phyloP scores from a whole-genome alignment of 805 yeast genomes.

The Metschnikowia orientalis region DNA sequence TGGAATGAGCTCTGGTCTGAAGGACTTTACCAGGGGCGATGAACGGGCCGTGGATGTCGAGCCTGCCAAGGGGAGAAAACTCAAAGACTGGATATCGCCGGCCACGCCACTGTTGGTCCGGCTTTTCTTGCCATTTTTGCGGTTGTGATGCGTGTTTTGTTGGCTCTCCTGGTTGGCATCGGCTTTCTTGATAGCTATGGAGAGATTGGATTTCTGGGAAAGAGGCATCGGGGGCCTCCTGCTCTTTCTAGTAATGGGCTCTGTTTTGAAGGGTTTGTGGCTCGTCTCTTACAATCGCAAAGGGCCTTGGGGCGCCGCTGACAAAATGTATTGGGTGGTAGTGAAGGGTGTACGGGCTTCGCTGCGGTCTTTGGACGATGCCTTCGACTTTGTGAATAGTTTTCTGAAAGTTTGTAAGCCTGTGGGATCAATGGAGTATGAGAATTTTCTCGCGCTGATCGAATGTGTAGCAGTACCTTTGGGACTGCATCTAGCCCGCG shows the following conservation, averaged over 20 bases:
- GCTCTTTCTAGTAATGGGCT: too few species aligned
- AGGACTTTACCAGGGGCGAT: constrained; percentile 30
- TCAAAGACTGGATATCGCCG: constrained; percentile 12
- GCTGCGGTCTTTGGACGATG: too few species aligned
- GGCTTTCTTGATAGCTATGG: constrained; percentile 43
- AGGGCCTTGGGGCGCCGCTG: too few species aligned
- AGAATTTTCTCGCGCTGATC: constrained; percentile 7
- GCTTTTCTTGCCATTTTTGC: constrained; percentile 7
- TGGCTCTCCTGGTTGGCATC: constrained; percentile 24
- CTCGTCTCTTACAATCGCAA: too few species aligned
- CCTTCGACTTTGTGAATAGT: too few species aligned
- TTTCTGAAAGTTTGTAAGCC: too few species aligned
- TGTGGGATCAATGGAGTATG: too few species aligned
- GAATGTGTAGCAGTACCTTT: too few species aligned
- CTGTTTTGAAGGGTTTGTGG: too few species aligned
- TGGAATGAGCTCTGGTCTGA: constrained; percentile 35
- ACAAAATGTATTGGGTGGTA: too few species aligned
- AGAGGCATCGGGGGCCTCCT: constrained; percentile 23
- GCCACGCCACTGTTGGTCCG: constrained; percentile 11
- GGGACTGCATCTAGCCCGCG: too few species aligned
- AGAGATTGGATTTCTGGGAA: constrained; percentile 35
- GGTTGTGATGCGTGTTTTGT: constrained; percentile 13
- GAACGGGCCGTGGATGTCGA: constrained; percentile 23
- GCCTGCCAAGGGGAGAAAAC: constrained; percentile 15
- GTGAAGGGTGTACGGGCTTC: too few species aligned